A percentile compares a stretch with the other conserved stretches of the same genome.
Conservation (phyloP, 106 monocot genomes). For the Xerophyta viscosa region DNA sequence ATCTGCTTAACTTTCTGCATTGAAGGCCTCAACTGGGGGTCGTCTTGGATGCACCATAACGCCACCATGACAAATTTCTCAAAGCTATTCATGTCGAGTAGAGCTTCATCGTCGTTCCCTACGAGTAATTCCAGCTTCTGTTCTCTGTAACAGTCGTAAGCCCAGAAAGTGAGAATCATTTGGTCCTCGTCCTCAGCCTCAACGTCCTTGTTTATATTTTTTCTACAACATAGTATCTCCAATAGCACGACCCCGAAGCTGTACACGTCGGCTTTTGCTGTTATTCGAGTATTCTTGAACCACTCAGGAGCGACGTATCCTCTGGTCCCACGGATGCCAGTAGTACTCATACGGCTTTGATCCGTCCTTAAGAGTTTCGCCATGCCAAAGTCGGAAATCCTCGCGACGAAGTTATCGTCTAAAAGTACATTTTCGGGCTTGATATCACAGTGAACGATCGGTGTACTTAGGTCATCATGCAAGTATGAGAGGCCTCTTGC, state of each 20-base stretch:
- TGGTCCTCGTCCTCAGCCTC: not conserved
- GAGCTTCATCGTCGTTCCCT: conserved; percentile 6
- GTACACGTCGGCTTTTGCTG: conserved; percentile 5
- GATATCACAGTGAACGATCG: conserved; percentile 16
- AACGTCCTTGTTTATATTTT: not conserved
- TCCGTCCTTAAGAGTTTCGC: conserved; percentile 14
- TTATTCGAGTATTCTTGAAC: conserved; percentile 4
- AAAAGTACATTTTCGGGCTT: conserved; percentile 15
- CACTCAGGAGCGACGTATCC: conserved; percentile 12
- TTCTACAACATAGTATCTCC: conserved; percentile 11
- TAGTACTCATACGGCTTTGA: conserved; percentile 7
- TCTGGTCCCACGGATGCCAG: conserved; percentile 3
- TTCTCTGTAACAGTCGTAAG: conserved; percentile 3
- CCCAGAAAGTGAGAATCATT: not conserved
- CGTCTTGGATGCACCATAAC: conserved; percentile 33
- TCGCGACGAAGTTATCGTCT: conserved; percentile 1
- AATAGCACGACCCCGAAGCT: conserved; percentile 6
- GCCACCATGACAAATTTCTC: conserved; percentile 29
- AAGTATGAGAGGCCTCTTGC: conserved; percentile 8
- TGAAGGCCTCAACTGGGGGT: conserved; percentile 24
- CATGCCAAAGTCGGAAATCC: conserved; percentile 15
- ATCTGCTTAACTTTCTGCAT: conserved; percentile 27
- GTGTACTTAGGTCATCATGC: conserved; percentile 9
- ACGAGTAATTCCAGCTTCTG: conserved; percentile 7
- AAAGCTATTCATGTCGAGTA: conserved; percentile 5